phyloP scores from a whole-genome alignment of 2,329 filamentous ascomycete species.

The Calonectria hawksworthii region DNA sequence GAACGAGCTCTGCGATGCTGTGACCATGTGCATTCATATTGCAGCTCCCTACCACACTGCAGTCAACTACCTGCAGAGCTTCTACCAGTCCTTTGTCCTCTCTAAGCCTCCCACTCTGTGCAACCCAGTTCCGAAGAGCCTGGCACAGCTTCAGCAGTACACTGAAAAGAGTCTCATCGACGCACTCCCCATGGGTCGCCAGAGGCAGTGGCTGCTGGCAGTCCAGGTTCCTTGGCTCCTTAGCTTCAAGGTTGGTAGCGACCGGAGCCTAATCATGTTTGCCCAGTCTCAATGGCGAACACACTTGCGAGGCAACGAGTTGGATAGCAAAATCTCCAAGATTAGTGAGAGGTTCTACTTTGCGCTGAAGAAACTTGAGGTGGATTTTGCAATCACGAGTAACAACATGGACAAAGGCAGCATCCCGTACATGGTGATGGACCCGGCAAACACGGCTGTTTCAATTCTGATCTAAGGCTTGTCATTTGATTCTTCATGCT shows the following conservation, averaged over 20 bases:
- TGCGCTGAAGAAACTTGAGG: conserved; percentile 46
- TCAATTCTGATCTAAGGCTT: conserved; percentile 39
- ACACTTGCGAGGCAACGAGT: conserved; percentile 42
- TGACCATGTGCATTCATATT: conserved; percentile 67
- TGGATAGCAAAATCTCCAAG: conserved; percentile 23
- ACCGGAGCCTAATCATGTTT: conserved; percentile 57
- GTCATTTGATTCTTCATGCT: background rate
- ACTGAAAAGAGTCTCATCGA: conserved; percentile 49
- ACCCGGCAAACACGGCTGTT: conserved; percentile 54
- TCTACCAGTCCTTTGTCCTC: conserved; percentile 63
- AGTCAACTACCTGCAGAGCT: conserved; percentile 66
- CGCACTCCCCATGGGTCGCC: conserved; percentile 58
- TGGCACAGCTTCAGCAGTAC: conserved; percentile 48
- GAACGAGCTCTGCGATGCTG: conserved; percentile 57
- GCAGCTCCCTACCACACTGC: conserved; percentile 64
- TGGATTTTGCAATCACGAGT: conserved; percentile 48
- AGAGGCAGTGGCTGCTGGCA: conserved; percentile 60
- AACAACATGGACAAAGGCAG: conserved; percentile 50
- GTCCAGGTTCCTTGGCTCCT: conserved; percentile 61
- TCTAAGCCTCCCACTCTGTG: conserved; percentile 59
- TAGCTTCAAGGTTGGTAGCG: conserved; percentile 57
- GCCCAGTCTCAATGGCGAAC: conserved; percentile 54
- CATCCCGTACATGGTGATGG: conserved; percentile 56
- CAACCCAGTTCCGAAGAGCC: conserved; percentile 47
- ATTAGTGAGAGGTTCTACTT: conserved; percentile 43